Base-by-base conservation (phyloP, 108 stramenopile genomes). In the Aureococcus anophagefferens region DNA sequence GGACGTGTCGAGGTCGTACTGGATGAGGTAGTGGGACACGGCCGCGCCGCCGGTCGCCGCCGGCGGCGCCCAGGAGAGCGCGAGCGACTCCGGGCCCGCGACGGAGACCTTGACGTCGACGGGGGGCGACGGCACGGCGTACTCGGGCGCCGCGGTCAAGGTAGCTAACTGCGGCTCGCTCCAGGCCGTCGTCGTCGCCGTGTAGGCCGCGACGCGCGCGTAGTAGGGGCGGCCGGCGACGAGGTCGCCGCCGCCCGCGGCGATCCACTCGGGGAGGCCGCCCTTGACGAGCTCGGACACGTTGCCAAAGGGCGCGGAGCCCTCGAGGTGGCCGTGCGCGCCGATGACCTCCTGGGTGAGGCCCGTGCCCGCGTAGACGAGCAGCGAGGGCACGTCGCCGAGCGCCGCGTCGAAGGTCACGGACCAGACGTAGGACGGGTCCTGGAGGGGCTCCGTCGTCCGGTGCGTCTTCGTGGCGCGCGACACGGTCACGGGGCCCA, bases 141-240 rank as follows among this genome's bases (percentile, higher is more conserved):
- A 69, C 31, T 65, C 62, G 11, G 80, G 77, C 33, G 78, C 69
- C 14, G 76, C 76, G 25, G 68, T 65, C 40, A 71, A 79, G 33
- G 67, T 21, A 25, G 79, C 72, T 18, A 36, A 30, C 21, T 67
- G 3, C 30, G 68, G 45, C 33, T 37, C 44, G 35, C 74, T 73
- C 83, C 83, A 84, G 31, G 63, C 46, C 67, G 67, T 11, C 21
- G 51, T 28, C 21, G 14, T 31, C 16, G 70, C 75, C 68, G 89
- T 89, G 76, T 84, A 83, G 11, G 89, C 85, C 21, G 68, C 34
- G 18, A 90, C 83, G 64, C 76, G 69, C 0, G 87, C 77, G 34
- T 70, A 76, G 69, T 89, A 86, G 9, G 64, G 5, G 40, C 74
- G 70, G 5, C 86, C 84, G 15, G 86, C 67, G n/a, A 33, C 68